Evolutionary conservation across 139 green algal species (phyloP).

Genomic region (Chlorella sp.): DNA sequence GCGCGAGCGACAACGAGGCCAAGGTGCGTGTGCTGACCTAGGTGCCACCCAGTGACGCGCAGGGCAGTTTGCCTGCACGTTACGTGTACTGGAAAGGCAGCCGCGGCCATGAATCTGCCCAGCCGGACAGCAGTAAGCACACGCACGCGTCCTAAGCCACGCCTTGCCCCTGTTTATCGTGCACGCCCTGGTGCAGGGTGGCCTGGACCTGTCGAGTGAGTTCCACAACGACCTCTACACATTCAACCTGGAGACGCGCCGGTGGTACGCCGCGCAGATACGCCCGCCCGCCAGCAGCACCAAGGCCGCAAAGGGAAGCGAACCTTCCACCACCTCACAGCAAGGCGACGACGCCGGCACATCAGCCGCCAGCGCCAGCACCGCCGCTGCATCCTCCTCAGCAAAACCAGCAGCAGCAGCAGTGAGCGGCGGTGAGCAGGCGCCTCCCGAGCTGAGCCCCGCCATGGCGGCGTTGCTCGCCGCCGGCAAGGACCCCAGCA

Average conservation of each 20-base stretch:
- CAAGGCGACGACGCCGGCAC: too few relatives aligned
- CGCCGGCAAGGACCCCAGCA: constrained; percentile 38
- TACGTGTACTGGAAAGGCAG: neutral
- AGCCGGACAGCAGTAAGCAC: too few relatives aligned
- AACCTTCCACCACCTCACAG: neutral
- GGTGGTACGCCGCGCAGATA: constrained; percentile 61
- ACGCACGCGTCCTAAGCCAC: too few relatives aligned
- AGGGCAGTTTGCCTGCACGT: too few relatives aligned
- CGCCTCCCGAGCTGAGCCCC: constrained; percentile 4
- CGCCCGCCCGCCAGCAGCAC: constrained; percentile 15
- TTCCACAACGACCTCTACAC: constrained; percentile 87
- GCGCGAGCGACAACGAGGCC: constrained; percentile 83
- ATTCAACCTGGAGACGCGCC: constrained; percentile 62
- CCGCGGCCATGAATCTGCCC: too few relatives aligned
- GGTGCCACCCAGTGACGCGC: too few relatives aligned
- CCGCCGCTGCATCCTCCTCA: too few relatives aligned
- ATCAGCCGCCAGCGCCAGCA: too few relatives aligned
- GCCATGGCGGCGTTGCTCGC: constrained; percentile 8
- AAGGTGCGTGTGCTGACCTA: too few relatives aligned
- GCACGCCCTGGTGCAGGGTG: too few relatives aligned
- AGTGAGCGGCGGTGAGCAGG: neutral
- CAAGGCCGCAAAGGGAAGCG: neutral
- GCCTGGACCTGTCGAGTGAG: constrained; percentile 29
- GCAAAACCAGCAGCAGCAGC: constrained; percentile 7
- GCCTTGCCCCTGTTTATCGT: too few relatives aligned